Percentiles rank a stretch among this genome's conserved stretches.
These are phyloP conservation scores for Salvia rosmarinus DNA, from an alignment of 257 asterid genomes.

Conservation along the genomic window DNA sequence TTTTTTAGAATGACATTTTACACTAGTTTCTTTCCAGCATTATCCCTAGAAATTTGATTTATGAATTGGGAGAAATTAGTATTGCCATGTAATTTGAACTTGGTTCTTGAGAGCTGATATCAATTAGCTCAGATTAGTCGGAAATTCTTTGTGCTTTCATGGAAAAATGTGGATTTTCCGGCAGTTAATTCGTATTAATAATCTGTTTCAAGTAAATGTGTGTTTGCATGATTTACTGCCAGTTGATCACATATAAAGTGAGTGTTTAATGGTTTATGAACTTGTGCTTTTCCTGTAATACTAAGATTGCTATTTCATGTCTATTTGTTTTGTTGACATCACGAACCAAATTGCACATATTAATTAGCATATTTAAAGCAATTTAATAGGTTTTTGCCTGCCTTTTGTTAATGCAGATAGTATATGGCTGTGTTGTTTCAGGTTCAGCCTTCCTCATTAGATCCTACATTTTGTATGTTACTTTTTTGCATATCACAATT, in stretches of 20 bases:
- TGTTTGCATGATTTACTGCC: constrained; percentile 9
- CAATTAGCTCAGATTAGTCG: constrained; percentile 10
- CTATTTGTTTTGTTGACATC: background rate
- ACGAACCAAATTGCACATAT: background rate
- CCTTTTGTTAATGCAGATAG: background rate
- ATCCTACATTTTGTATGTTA: background rate
- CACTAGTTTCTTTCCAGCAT: no score
- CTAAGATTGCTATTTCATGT: background rate
- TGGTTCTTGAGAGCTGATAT: background rate
- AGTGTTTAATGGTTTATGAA: background rate
- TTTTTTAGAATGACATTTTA: background rate
- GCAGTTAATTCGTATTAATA: background rate
- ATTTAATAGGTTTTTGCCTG: background rate
- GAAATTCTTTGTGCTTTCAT: background rate
- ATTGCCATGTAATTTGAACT: background rate
- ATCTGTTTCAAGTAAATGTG: constrained; percentile 1
- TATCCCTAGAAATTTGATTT: background rate
- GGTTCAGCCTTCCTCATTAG: background rate
- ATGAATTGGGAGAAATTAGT: background rate
- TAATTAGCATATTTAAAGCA: background rate
- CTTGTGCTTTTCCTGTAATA: background rate
- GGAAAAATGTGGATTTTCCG: background rate
- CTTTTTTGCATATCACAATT: background rate
- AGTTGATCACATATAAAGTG: background rate
- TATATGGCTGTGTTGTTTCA: background rate